Conservation (phyloP, 2,329 filamentous ascomycete genomes). For the Aureobasidium namibiae region DNA sequence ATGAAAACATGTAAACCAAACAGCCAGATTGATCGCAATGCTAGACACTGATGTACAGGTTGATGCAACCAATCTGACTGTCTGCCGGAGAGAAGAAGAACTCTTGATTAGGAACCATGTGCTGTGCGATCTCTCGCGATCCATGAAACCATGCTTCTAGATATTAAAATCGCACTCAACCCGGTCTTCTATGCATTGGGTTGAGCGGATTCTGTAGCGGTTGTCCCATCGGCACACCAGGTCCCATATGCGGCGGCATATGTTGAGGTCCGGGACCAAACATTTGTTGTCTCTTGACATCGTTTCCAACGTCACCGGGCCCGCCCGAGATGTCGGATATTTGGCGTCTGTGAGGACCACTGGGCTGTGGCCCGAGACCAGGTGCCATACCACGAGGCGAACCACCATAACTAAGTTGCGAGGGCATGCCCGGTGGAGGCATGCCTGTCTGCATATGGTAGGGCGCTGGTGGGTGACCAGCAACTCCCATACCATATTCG, state of each 20-base stretch:
- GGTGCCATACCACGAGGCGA: conserved; percentile 31
- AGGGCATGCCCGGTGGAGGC: conserved; percentile 16
- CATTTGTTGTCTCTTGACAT: conserved; percentile 52
- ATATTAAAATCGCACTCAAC: conserved; percentile 14
- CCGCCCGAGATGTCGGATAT: conserved; percentile 54
- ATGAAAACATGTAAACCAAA: background rate
- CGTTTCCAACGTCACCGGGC: conserved; percentile 40
- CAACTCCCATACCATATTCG: conserved; percentile 37
- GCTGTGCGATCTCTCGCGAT: background rate
- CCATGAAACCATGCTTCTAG: background rate
- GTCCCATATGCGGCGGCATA: conserved; percentile 5
- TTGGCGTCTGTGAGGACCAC: conserved; percentile 45
- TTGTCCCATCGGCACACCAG: conserved; percentile 28
- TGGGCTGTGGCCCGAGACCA: conserved; percentile 17
- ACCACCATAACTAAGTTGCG: conserved; percentile 31
- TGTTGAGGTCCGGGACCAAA: conserved; percentile 31
- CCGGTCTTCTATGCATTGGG: conserved; percentile 41
- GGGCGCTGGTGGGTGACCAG: conserved; percentile 26
- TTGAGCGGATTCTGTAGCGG: conserved; percentile 38
- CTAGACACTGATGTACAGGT: background rate
- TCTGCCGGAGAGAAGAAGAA: background rate
- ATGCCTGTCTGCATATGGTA: conserved; percentile 26
- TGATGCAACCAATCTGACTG: background rate
- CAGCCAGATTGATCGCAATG: background rate
- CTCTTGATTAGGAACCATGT: background rate